Conservation (phyloP, 2,329 filamentous ascomycete species). For the Pseudopithomyces chartarum region DNA sequence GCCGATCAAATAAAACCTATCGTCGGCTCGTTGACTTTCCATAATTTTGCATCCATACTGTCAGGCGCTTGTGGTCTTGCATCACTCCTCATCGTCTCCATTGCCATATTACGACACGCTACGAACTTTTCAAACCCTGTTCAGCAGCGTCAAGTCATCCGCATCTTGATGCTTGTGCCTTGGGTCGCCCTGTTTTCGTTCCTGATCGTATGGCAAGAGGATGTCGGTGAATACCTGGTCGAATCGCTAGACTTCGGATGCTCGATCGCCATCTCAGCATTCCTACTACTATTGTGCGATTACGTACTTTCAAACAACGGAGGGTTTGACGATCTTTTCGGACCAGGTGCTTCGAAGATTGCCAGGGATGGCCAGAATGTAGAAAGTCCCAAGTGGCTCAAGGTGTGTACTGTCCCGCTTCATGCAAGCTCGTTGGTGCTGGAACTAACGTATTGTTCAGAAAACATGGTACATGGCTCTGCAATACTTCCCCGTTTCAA, state of each 20-base stretch:
- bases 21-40: conserved; percentile 22
- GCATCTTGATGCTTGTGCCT: conserved; percentile 23
- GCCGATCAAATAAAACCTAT: conserved; percentile 14
- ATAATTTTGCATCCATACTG: conserved; percentile 20
- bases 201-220: conserved; percentile 19
- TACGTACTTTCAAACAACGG: conserved; percentile 28
- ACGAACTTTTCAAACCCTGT: conserved; percentile 22
- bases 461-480: conserved; percentile 36
- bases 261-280: conserved; percentile 33
- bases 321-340: conserved; percentile 38
- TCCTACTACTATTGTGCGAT: conserved; percentile 40
- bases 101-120: conserved; percentile 18
- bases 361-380: conserved; percentile 13
- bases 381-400: conserved; percentile 31
- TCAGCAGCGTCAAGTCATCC: conserved; percentile 28
- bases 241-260: conserved; percentile 32
- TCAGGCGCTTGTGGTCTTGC: conserved; percentile 17
- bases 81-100: conserved; percentile 13
- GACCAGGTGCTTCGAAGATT: conserved; percentile 17
- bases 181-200: conserved; percentile 23
- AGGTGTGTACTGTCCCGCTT: conserved; percentile 15
- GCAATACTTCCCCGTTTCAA: conserved; percentile 35
- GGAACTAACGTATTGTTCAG: conserved; percentile 19
- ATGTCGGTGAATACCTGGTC: conserved; percentile 18
- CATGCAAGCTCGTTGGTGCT: background rate